Percentiles rank a stretch among this genome's conserved stretches.
phyloP scores from a whole-genome alignment of 352 stramenopile species.

The Pythium chondricola region DNA sequence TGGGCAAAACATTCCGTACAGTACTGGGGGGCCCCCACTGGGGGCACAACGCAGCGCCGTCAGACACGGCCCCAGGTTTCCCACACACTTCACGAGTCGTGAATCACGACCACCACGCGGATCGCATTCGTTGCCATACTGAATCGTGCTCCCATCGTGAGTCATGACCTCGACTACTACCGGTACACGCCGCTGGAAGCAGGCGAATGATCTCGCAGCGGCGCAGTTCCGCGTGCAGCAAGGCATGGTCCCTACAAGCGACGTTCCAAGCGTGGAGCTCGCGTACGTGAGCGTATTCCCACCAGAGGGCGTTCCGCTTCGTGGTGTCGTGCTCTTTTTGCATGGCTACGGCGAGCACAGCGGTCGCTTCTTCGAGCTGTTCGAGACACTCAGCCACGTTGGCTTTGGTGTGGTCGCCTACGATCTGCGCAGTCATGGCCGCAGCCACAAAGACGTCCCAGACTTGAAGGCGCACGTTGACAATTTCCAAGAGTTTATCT shows the following conservation, averaged over 20 bases:
- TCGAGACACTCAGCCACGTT: conserved; percentile 3
- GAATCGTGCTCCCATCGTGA: background rate
- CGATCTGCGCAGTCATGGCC: conserved; percentile 9
- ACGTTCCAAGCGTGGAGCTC: conserved; percentile 2
- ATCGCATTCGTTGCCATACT: too few species aligned
- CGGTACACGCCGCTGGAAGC: background rate
- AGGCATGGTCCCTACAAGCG: background rate
- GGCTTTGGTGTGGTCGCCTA: conserved; percentile 9
- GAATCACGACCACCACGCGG: too few species aligned
- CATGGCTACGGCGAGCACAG: conserved; percentile 18
- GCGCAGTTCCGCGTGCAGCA: background rate
- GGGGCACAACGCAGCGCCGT: too few species aligned
- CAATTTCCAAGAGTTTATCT: conserved; percentile 5
- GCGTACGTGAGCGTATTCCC: conserved; percentile 18
- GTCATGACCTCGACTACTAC: background rate
- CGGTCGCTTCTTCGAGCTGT: conserved; percentile 17
- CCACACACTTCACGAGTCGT: too few species aligned
- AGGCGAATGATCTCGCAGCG: background rate
- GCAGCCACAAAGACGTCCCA: conserved; percentile 5
- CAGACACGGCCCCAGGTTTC: too few species aligned
- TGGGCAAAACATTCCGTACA: too few species aligned
- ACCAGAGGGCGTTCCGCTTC: conserved; percentile 1
- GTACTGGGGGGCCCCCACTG: too few species aligned
- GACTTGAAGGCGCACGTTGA: conserved; percentile 1
- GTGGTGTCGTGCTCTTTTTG: conserved; percentile 22